Percentiles rank a stretch among this genome's conserved stretches.
These are phyloP conservation scores for Saccharum spontaneum DNA, from an alignment of 176 grass and related monocot genomes.

Conservation along the genomic window DNA sequence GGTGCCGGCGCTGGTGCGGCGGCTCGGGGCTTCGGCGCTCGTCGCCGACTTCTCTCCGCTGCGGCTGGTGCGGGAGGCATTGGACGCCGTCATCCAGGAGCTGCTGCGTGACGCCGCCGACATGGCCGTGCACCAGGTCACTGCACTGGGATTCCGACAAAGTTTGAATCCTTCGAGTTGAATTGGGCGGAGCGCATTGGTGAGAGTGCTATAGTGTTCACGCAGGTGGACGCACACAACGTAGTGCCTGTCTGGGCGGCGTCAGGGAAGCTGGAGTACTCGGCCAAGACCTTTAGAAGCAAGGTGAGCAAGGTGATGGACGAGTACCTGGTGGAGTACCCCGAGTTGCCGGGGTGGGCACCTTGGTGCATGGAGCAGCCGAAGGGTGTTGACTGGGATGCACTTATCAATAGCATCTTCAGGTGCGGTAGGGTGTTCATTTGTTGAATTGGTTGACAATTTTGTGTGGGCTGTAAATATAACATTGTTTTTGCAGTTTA, in stretches of 20 bases:
- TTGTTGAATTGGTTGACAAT: not conserved
- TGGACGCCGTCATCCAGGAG: slow-evolving; percentile 51
- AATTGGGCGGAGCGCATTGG: not conserved
- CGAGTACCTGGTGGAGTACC: slow-evolving; percentile 81
- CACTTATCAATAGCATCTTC: slow-evolving; percentile 53
- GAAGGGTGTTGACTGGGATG: slow-evolving; percentile 53
- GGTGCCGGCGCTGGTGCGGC: slow-evolving; percentile 54
- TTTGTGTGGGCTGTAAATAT: not conserved
- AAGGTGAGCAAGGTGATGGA: slow-evolving; percentile 67
- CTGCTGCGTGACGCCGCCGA: slow-evolving; percentile 19
- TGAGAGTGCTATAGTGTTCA: not conserved
- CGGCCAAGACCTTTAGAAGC: slow-evolving; percentile 70
- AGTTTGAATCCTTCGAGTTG: not conserved
- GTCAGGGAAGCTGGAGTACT: slow-evolving; percentile 76
- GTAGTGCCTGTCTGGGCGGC: slow-evolving; percentile 78
- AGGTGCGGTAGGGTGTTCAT: slow-evolving; percentile 36
- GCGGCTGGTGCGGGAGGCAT: slow-evolving; percentile 51
- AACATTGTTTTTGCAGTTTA: not conserved
- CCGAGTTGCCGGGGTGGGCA: slow-evolving; percentile 24
- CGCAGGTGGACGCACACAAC: slow-evolving; percentile 85
- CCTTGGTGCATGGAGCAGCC: slow-evolving; percentile 57
- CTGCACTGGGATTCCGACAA: not conserved
- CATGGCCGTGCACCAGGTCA: slow-evolving; percentile 64
- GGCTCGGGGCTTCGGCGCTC: slow-evolving; percentile 62
- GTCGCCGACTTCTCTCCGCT: slow-evolving; percentile 87